Base-by-base conservation (phyloP, 73 alveolate species). In the Stentor roeselii region DNA sequence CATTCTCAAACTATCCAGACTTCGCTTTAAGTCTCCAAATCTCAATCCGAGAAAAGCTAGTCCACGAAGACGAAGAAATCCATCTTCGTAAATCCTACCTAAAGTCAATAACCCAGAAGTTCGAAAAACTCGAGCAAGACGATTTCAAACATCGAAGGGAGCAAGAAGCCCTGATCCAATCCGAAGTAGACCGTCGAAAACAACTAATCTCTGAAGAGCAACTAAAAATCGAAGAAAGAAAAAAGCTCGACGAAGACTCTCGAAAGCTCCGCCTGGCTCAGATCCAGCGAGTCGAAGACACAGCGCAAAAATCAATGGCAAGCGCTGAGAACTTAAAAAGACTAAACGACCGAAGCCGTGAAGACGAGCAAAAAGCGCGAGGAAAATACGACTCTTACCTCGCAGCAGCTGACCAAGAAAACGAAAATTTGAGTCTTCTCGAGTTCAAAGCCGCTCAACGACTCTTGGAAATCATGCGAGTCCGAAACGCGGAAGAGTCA, bases 211-310 rank as follows among this genome's bases (percentile, higher is more conserved):
- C 58, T 3, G 88, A 86, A 35, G 82, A 88, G 21, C 83, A 87
- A 31, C 31, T 77, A 21, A 3, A 83, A 6, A 59, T 90, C 3
- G 86, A 89, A 75, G 95, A 94, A 67, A 91, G 90, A 78, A 67
- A 61, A n/a, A 86, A 91, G 60, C 74, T 87, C 80, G 97, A 92
- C 59, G 97, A 91, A 87, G 74, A 83, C 83, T 87, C 91, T 4
- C 67, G 92, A 40, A 27, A 82, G 36, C 82, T 85, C 37, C 85
- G 82, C 38, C 41, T 84, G 2, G 88, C 82, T n/a, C 85, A 88
- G 34, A 90, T 88, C 42, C 83, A 90, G 38, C 41, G 40, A 38
- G 58, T 88, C 6, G 93, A 88, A 38, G 89, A 76, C 3, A 85
- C 93, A 3, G 82, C 82, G 4, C 41, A 89, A 78, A 11, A 42